Base-by-base conservation (phyloP, 768 basidiomycete genomes). In the Tulasnella sp. region DNA sequence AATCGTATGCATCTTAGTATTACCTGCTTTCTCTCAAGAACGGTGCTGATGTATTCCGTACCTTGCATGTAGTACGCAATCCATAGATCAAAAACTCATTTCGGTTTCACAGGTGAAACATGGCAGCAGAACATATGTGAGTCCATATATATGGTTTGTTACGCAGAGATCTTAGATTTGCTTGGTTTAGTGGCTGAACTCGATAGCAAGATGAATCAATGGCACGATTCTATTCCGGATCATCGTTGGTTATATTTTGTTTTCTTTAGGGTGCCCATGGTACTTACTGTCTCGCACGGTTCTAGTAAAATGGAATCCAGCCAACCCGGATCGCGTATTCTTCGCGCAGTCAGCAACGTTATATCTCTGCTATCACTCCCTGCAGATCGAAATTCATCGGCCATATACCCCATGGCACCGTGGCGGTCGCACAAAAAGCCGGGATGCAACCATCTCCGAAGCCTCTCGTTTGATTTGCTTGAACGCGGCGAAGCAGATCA, bases 401-500 rank as follows among this genome's bases (percentile, higher is more conserved):
- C 79, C 83, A 0, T 87, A 85, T 65, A 78, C 88, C 50, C 80
- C 79, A 10, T n/a, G n/a, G n/a, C n/a, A n/a, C n/a, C 24, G 24
- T 0, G 74, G 74, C 0, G 74, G 76, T 2, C n/a, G n/a, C n/a
- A 65, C 71, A 39, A 77, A 70, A 54, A 70, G 71, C 0, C n/a
- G n/a, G n/a, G n/a, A n/a, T n/a, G 69, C 73, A 0, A 61, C 65
- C 1, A 55, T 75, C 4, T 68, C 72, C 2, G 77, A 78, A 59
- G 81, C 81, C 7, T 83, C 80, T 0, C 69, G 83, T 19, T 78
- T 81, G 0, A 85, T 83, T 48, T 86, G 81, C 62, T 77, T 80
- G n/a, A 89, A 88, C 54, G 74, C 88, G 0, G 83, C 88, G 1
- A 70, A 83, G 7, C 84, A 82, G 1, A 80, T 75, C 53, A 75